Evolutionary conservation across 2,329 filamentous ascomycete species (phyloP), one percentile per base, ranked within the genome.

Genomic region (Cladosporium sp.): DNA sequence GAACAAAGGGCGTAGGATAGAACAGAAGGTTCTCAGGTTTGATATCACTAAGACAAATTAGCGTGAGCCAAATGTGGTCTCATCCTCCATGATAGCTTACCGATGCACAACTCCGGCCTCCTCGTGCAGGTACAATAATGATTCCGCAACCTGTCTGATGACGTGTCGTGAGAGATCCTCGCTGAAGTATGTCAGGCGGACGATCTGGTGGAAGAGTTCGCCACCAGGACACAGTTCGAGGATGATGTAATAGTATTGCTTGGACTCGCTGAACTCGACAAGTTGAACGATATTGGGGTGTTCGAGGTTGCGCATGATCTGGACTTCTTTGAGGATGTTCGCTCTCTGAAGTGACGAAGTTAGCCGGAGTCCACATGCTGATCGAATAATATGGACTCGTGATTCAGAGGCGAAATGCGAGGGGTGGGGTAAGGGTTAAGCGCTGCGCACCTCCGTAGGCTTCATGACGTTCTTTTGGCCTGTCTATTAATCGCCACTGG

Each of bases 11-110:
- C 60, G 87, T 89, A 3, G 92, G 93, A 67, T 90, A 90, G 76
- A 97, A 99, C 3, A 99, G 80, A 58, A 99, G 86, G 70, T 99
- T 99, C 75, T 99, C 94, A 0, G 94, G 94, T 76, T 99, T 99
- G 77, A 99, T 99, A 72, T 97, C 92, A 75, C 92, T 97, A 70
- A 3, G 40, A 51, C 70, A 65, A 67, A 71, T 79, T 69, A 79
- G 74, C 28, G 20, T 34, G 30, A 34, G 30, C 30, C 30, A 12
- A 12, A 34, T 12, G 9, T 9, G 30, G 9, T 11, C 3, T 25
- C 25, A 25, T 25, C 25, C 25, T 25, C 25, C 25, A 56, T 45
- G 47, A 42, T 50, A 58, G 70, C 88, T 72, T 82, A 97, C 94
- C 94, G 90, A 80, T 99, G 94, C 64, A 99, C 94, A 59, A 99